These are phyloP conservation scores for Fusarium dimerum DNA, from an alignment of 2,329 filamentous ascomycete species.

Conservation along the genomic window DNA sequence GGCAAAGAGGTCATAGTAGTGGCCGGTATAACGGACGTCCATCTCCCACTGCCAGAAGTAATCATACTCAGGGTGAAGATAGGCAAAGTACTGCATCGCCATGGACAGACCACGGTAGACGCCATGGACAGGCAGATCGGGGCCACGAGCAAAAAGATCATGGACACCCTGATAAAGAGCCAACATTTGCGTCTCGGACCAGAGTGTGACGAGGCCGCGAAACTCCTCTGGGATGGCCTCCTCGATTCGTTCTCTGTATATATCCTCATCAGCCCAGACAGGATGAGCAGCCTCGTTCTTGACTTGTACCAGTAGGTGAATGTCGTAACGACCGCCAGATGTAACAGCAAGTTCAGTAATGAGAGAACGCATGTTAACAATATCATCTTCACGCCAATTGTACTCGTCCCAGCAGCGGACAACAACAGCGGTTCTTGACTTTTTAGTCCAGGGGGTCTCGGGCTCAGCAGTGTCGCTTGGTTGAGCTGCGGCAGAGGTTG, in stretches of 20 bases:
- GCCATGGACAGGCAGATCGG: conserved; percentile 78
- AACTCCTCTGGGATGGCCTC: conserved; percentile 81
- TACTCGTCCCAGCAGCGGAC: conserved; percentile 83
- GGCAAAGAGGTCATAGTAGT: conserved; percentile 76
- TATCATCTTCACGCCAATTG: conserved; percentile 74
- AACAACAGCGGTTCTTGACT: conserved; percentile 67
- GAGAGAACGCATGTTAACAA: conserved; percentile 79
- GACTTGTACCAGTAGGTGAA: conserved; percentile 83
- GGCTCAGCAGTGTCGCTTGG: neutral
- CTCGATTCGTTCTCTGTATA: conserved; percentile 66
- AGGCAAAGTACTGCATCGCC: conserved; percentile 92
- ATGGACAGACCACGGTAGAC: conserved; percentile 92
- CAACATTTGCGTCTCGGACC: conserved; percentile 93
- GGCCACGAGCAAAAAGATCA: conserved; percentile 68
- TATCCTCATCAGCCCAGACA: conserved; percentile 74
- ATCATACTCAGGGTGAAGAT: conserved; percentile 85
- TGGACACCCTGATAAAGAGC: conserved; percentile 86
- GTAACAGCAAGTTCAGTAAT: conserved; percentile 80
- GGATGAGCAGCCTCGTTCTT: conserved; percentile 73
- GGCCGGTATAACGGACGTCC: conserved; percentile 86
- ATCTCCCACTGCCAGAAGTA: conserved; percentile 97
- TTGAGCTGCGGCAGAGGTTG: neutral
- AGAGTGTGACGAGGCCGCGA: conserved; percentile 82
- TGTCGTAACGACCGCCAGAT: conserved; percentile 83
- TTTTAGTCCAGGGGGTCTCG: conserved; percentile 10